Evolutionary conservation across 2,329 filamentous ascomycete species (phyloP), one percentile per base, ranked within the genome.

Genomic region (Bipolaris bicolor): DNA sequence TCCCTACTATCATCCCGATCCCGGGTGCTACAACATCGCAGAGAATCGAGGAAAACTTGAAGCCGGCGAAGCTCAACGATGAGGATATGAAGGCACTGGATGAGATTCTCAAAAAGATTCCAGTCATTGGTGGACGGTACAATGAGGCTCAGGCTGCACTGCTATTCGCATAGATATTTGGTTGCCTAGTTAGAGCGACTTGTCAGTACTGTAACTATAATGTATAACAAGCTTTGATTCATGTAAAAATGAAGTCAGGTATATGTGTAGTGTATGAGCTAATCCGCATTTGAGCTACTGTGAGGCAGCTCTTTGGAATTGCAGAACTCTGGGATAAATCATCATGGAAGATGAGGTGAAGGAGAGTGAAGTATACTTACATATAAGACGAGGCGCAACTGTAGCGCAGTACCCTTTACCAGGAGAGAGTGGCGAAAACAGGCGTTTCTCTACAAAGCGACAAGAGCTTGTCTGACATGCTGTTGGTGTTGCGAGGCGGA

Each of bases 1-100:
- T 84, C 80, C 84, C 83, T 20, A 73, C 68, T 29, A 83, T 90
- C 59, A 83, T 90, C 49, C 87, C 88, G 5, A 89, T 90, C 58
- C 88, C 88, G 0, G 88, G 88, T 2, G 84, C 88, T 7, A 85
- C 84, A 0, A 85, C 80, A 4, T 77, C 76, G 9, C 80, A 77
- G 36, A 80, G 87, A 20, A 80, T 90, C 10, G 66, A 77, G n/a
- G 88, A 90, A 79, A 90, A 90, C 64, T 75, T 79, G 31, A 81
- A 78, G 88, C 61, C 87, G 83, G 75, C 81, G 18, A 72, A 77
- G 34, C 69, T 84, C 37, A 78, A 68, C 48, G 77, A 80, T n/a
- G 73, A 76, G 31, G 81, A 83, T 47, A 62, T 85, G 72, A 79
- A 79, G 43, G 81, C 82, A 65, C 78, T 87, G 50, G 79, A 82